Evolutionary conservation across 306 rosid species (phyloP), one percentile per base, ranked within the genome.

Genomic region (Corylus heterophylla): DNA sequence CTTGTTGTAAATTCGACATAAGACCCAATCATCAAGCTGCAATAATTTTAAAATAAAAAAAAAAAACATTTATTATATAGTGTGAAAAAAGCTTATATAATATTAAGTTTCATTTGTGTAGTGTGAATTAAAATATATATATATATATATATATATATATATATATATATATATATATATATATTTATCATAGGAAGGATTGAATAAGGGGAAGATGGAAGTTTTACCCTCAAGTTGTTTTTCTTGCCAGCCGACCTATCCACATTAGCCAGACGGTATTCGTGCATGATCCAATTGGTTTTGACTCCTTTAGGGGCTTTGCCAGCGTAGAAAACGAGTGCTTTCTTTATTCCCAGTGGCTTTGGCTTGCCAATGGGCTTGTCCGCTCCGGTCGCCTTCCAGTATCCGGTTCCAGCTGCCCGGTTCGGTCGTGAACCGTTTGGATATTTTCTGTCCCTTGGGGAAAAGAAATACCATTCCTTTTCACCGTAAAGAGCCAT

Each of bases 281-380:
- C 99, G 8, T 95, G 99, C 99, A 95, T 95, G 69, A 95, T 95
- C 98, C 98, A 95, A 63, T 95, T 95, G 56, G 98, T 95, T 54
- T 95, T 95, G n/a, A 91, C 56, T 1, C 98, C 98, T 56, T 54
- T 85, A 0, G 98, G 98, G 4, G 98, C 98, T 83, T 95, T 95
- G 0, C 98, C 98, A 0, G 95, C 91, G 56, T 95, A 95, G 80
- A 95, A 95, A 0, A 95, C 98, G 0, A 95, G 90, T 0, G 98
- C 98, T 80, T 95, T 95, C 75, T 95, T 95, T 0, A 95, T 95
- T 31, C 98, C 98, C 14, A 92, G 87, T 0, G 98, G 7, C 70
- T 91, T 92, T 10, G 97, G 95, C 72, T 88, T 89, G 16, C 98
- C 97, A 2, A 95, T 95, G 70, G 96, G 94, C 87, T 95, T 95